phyloP scores from a whole-genome alignment of 169 alveolate species.

The Toxoplasma gondii region DNA sequence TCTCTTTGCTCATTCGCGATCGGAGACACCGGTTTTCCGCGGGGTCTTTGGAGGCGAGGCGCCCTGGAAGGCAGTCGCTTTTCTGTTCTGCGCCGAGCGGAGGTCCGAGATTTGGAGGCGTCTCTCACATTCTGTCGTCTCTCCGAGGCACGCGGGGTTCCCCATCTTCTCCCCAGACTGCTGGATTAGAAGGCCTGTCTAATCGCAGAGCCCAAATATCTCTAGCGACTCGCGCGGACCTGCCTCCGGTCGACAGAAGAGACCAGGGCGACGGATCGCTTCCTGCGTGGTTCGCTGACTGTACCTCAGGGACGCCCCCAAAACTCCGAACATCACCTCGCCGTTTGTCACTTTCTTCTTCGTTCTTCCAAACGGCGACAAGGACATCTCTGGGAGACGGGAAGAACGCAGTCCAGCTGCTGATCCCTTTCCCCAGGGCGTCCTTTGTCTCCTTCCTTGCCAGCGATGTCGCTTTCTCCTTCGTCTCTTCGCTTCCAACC shows the following conservation, averaged over 20 bases:
- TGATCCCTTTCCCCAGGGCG: background rate
- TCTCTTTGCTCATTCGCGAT: background rate
- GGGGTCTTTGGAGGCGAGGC: background rate
- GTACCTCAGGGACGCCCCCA: background rate
- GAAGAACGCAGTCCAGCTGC: background rate
- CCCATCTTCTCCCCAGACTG: background rate
- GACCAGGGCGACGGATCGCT: background rate
- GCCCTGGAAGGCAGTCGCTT: background rate
- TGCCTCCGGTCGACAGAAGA: background rate
- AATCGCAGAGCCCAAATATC: too few species aligned
- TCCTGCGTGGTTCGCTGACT: background rate
- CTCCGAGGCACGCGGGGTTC: background rate
- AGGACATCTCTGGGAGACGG: background rate
- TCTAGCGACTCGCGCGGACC: background rate
- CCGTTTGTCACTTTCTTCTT: background rate
- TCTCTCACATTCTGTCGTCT: background rate
- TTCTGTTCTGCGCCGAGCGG: background rate
- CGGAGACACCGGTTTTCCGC: background rate
- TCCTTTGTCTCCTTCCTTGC: slow-evolving; percentile 22
- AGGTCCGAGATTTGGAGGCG: background rate
- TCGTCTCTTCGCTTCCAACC: background rate
- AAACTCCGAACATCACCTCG: too few species aligned
- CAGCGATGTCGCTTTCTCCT: background rate
- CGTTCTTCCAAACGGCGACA: background rate
- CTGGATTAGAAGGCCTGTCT: background rate